Base-by-base conservation (phyloP, 2,329 filamentous ascomycete species). In the Thyridium curvatum region DNA sequence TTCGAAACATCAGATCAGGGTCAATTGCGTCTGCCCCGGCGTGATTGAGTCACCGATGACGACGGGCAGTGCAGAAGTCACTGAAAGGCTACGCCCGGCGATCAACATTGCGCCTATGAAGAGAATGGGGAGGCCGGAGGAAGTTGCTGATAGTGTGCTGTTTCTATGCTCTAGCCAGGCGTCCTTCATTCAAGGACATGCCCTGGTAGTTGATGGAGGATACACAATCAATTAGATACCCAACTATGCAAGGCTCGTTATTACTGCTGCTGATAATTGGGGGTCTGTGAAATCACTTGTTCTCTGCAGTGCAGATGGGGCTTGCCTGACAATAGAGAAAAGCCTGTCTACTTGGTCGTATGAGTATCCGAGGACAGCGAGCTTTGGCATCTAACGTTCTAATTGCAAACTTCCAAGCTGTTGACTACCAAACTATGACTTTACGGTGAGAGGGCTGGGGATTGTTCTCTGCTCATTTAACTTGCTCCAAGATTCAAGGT, bases 1-100 rank as follows among this genome's bases (percentile, higher is more conserved):
- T 49, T 83, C 79, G 1, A 69, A 74, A 0, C 72, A 84, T 37
- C 72, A 84, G 46, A 85, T 88, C 45, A 35, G 40, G 8, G 30
- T 57, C 37, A 55, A 56, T 34, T 51, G 48, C 6, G 37, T 50
- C 32, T 58, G 52, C 18, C 53, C 54, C 1, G 55, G 55, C 14
- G 18, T 52, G 9, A 48, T 55, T 3, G 38, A 38, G 12, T 48
- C 55, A 18, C 40, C 36, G 13, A 41, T 41, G 35, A 41, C 32
- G 9, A 74, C 37, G 67, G 77, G 3, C 74, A 76, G n/a, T 72
- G 71, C 2, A 73, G 72, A 1, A 69, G 78, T 3, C 50, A 79
- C 0, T 62, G 62, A 0, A 49, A 57, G 35, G 62, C 62, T 56
- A 61, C 55, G 45, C 59, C 55, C 0, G 60, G 60, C 0, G 61